phyloP scores from a whole-genome alignment of 352 stramenopile species.

The Phytopythium litorale region DNA sequence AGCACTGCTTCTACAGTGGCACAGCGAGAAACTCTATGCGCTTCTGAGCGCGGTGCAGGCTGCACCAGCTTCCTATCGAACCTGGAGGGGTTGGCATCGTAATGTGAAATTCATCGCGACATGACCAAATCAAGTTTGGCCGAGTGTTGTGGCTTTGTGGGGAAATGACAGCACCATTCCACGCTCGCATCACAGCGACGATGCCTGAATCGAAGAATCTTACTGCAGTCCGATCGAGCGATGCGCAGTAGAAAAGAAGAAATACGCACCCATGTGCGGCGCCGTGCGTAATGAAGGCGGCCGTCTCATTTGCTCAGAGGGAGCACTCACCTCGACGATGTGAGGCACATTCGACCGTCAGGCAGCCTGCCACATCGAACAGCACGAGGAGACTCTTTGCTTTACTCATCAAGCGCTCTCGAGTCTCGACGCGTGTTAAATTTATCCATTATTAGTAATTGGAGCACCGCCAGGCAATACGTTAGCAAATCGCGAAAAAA shows the following conservation, averaged over 20 bases:
- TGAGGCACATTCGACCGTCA: background rate
- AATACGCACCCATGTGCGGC: background rate
- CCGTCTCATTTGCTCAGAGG: background rate
- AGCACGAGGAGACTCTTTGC: background rate
- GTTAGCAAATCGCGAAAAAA: background rate
- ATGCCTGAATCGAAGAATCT: no score
- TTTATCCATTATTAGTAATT: slow-evolving; percentile 1
- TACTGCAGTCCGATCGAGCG: background rate
- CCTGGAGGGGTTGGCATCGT: no score
- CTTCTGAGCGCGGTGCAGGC: background rate
- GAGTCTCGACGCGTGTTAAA: background rate
- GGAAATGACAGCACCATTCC: background rate
- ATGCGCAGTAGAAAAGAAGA: background rate
- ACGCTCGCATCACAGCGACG: background rate
- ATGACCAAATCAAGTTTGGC: background rate
- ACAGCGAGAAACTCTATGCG: background rate
- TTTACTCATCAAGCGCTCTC: background rate
- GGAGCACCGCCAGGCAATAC: no score
- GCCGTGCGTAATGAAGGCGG: background rate
- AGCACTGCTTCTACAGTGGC: slow-evolving; percentile 1
- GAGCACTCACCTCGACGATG: background rate
- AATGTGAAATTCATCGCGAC: background rate
- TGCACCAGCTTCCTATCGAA: no score
- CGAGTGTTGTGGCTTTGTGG: background rate
- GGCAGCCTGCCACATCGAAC: no score